Evolutionary conservation across 345 rosid genomes (phyloP).

Genomic region (Bruguiera parviflora): DNA sequence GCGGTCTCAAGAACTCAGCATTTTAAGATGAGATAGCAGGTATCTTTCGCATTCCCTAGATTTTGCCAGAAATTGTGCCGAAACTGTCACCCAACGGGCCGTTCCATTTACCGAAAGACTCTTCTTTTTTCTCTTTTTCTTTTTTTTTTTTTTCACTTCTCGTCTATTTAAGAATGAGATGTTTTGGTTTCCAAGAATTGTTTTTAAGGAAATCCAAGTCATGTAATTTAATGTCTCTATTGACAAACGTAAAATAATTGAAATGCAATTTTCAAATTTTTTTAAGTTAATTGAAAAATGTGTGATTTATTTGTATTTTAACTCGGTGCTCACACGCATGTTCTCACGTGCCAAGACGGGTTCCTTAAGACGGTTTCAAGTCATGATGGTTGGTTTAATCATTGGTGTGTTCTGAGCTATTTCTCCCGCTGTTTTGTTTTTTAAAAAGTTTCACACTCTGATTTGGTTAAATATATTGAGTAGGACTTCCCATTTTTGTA

Average conservation of each 20-base stretch:
- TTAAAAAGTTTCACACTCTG: too few species aligned
- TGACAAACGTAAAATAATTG: neutral
- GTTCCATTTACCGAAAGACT: neutral
- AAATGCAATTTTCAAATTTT: neutral
- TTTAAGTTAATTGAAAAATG: neutral
- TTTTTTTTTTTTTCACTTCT: neutral
- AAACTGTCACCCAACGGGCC: neutral
- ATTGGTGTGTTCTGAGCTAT: too few species aligned
- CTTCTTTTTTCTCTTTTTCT: too few species aligned
- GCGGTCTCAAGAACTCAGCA: slow-evolving; percentile 56
- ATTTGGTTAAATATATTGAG: too few species aligned
- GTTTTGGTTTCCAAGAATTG: neutral
- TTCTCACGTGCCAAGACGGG: too few species aligned
- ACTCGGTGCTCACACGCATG: too few species aligned
- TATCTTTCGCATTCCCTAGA: neutral
- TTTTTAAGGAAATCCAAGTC: neutral
- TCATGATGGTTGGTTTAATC: too few species aligned
- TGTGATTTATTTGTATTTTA: too few species aligned
- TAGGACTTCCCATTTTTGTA: too few species aligned
- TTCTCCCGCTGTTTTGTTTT: too few species aligned
- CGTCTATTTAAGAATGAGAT: neutral
- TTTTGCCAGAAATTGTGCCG: neutral
- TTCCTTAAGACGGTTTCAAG: too few species aligned
- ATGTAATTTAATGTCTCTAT: neutral
- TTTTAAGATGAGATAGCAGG: slow-evolving; percentile 64